Evolutionary conservation across 2,329 filamentous ascomycete genomes (phyloP).

Genomic region (Phaeosphaeria sp.): DNA sequence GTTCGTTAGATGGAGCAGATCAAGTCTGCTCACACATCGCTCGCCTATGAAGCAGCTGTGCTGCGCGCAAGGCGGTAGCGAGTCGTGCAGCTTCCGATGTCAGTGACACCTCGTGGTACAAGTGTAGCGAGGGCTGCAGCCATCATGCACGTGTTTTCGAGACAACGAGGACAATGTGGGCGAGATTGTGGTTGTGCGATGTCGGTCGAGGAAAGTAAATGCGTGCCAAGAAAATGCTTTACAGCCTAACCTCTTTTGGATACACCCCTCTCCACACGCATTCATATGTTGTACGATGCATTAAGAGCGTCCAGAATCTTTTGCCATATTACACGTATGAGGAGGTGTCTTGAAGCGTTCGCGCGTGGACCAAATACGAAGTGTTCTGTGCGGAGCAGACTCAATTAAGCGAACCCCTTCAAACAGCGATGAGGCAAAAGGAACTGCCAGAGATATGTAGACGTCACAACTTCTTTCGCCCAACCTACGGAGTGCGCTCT

Average conservation of each 20-base stretch:
- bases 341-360: not conserved
- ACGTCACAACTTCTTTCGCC: constrained; percentile 28
- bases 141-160: not conserved
- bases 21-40: not conserved
- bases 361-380: not conserved
- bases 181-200: constrained; percentile 2
- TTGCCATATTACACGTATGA: constrained; percentile 1
- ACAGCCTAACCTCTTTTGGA: no score
- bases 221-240: not conserved
- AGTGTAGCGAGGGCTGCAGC: not conserved
- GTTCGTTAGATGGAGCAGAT: not conserved
- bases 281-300: not conserved
- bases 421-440: constrained; percentile 39
- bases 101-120: constrained; percentile 8
- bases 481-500: constrained; percentile 10
- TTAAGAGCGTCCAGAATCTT: not conserved
- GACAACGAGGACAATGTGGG: not conserved
- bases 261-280: no score
- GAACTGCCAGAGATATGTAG: constrained; percentile 16
- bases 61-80: not conserved
- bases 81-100: constrained; percentile 8
- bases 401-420: constrained; percentile 21
- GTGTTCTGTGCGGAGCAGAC: constrained; percentile 5
- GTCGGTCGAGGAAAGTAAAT: not conserved
- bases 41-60: not conserved